Conservation (phyloP, 352 stramenopile genomes). For the Lagenidium sp. region DNA sequence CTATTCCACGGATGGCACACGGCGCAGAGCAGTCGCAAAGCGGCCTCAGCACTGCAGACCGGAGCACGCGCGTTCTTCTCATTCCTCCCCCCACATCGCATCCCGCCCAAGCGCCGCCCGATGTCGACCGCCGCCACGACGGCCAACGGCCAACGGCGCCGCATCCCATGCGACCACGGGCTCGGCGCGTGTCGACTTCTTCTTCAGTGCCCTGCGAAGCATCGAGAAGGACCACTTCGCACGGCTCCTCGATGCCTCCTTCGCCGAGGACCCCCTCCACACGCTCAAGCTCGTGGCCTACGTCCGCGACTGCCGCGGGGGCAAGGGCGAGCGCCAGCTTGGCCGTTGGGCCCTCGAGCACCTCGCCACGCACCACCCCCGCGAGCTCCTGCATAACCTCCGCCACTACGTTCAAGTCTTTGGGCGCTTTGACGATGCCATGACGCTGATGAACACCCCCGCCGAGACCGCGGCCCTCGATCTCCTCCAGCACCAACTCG, state of each 20-base stretch:
- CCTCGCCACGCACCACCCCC: conserved; percentile 20
- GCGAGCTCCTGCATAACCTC: conserved; percentile 34
- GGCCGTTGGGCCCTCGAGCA: conserved; percentile 26
- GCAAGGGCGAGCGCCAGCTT: conserved; percentile 36
- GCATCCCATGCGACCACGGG: conserved; percentile 21
- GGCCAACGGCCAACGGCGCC: conserved; percentile 35
- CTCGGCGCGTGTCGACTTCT: conserved; percentile 36
- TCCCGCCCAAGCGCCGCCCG: no score
- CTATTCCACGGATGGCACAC: no score
- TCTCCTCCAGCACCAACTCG: conserved; percentile 23
- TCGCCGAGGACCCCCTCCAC: conserved; percentile 32
- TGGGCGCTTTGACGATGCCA: conserved; percentile 36
- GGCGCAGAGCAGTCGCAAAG: no score
- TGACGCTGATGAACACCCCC: conserved; percentile 29
- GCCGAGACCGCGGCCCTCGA: conserved; percentile 29
- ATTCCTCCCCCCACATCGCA: no score
- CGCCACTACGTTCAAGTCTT: conserved; percentile 29
- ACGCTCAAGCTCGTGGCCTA: conserved; percentile 48
- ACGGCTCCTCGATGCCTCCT: conserved; percentile 23
- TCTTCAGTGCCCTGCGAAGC: conserved; percentile 22
- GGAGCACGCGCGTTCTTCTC: no score
- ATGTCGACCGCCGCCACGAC: no score
- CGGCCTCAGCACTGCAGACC: no score
- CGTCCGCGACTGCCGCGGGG: conserved; percentile 33
- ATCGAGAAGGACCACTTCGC: conserved; percentile 19